Conservation (phyloP, 805 yeast species). For the Saturnispora ahearnii region DNA sequence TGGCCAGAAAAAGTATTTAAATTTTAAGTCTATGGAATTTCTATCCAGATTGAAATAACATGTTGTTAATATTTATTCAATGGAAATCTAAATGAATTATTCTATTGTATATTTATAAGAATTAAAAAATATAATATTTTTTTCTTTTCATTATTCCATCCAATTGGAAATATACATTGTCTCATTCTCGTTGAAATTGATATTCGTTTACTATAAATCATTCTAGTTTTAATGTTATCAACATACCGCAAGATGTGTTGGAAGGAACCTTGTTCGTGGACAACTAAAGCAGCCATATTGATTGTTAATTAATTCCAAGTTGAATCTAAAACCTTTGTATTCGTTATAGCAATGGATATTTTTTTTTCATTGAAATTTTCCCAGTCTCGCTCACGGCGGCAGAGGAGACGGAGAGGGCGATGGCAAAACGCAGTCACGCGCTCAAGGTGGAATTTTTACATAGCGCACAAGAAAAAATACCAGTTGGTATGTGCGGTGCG, state of each 20-base stretch:
- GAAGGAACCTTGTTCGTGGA: constrained; percentile 98
- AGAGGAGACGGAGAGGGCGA: too few relatives aligned
- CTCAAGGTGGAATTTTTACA: too few relatives aligned
- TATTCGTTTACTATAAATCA: not conserved
- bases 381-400: not conserved
- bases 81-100: too few relatives aligned
- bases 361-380: constrained; percentile 3
- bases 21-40: too few relatives aligned
- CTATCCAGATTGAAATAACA: too few relatives aligned
- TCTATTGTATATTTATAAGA: too few relatives aligned
- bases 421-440: not conserved
- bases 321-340: not conserved
- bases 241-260: constrained; percentile 99
- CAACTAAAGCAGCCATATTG: constrained; percentile 43
- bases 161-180: not conserved
- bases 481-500: not conserved
- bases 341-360: not conserved
- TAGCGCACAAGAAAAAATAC: too few relatives aligned
- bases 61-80: too few relatives aligned
- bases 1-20: too few relatives aligned
- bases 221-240: not conserved
- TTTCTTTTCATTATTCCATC: too few relatives aligned
- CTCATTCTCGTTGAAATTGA: not conserved
- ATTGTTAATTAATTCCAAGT: constrained; percentile 1
- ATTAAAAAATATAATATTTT: too few relatives aligned